phyloP scores from a whole-genome alignment of 306 rosid species.

The Rubus idaeus region DNA sequence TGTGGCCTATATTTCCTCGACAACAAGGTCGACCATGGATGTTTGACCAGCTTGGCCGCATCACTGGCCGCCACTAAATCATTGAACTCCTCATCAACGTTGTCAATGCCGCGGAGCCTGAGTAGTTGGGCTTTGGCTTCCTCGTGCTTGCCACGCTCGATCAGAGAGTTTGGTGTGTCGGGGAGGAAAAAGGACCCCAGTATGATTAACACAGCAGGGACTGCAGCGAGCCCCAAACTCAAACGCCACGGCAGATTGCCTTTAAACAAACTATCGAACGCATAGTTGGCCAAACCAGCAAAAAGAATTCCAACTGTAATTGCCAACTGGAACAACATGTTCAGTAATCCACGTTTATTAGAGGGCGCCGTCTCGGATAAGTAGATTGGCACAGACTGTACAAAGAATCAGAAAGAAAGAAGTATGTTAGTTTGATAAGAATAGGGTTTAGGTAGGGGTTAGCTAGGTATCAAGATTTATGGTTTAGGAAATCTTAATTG shows the following conservation, averaged over 20 bases:
- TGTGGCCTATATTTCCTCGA: slow-evolving; percentile 69
- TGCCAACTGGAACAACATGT: slow-evolving; percentile 75
- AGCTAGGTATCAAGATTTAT: neutral
- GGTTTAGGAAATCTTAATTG: neutral
- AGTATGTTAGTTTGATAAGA: neutral
- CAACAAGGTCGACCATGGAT: slow-evolving; percentile 56
- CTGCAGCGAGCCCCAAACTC: slow-evolving; percentile 72
- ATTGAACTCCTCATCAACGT: slow-evolving; percentile 58
- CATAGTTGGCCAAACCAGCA: slow-evolving; percentile 64
- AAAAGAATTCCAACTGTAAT: slow-evolving; percentile 69
- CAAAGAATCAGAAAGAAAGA: neutral
- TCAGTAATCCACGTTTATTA: slow-evolving; percentile 56
- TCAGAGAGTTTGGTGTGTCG: slow-evolving; percentile 74
- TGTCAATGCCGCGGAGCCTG: slow-evolving; percentile 41
- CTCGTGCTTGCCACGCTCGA: slow-evolving; percentile 44
- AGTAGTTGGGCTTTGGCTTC: slow-evolving; percentile 49
- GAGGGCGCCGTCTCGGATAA: slow-evolving; percentile 77
- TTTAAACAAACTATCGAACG: slow-evolving; percentile 31
- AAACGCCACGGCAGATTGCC: slow-evolving; percentile 78
- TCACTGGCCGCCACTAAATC: slow-evolving; percentile 63
- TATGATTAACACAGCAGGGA: slow-evolving; percentile 63
- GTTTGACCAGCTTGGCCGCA: slow-evolving; percentile 38
- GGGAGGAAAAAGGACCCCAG: slow-evolving; percentile 58
- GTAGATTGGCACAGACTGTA: slow-evolving; percentile 78
- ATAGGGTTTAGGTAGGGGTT: neutral